Conservation (phyloP, 805 yeast genomes). For the Candida parachauliodes region DNA sequence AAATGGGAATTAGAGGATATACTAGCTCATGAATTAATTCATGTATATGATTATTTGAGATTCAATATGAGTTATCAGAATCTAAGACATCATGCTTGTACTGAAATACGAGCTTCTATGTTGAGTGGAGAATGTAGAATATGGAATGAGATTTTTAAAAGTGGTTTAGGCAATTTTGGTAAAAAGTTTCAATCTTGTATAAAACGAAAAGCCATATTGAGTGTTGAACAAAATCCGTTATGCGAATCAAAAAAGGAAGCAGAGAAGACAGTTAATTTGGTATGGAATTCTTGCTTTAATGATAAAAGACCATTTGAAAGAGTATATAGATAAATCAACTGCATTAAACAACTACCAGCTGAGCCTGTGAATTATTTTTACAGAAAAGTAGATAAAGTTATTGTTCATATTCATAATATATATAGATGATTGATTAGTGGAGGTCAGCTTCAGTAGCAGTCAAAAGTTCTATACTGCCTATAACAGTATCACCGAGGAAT, state of each 20-base stretch:
- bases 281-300: slow-evolving; percentile 88
- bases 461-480: too few species aligned
- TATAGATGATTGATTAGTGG: too few species aligned
- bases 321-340: slow-evolving; percentile 72
- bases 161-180: slow-evolving; percentile 51
- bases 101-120: slow-evolving; percentile 91
- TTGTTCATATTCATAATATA: too few species aligned
- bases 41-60: slow-evolving; percentile 86
- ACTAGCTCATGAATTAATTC: slow-evolving; percentile 87
- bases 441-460: too few species aligned
- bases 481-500: too few species aligned
- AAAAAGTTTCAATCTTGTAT: slow-evolving; percentile 92
- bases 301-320: slow-evolving; percentile 96
- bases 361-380: too few species aligned
- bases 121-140: slow-evolving; percentile 94
- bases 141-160: slow-evolving; percentile 70
- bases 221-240: slow-evolving; percentile 82
- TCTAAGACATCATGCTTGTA: slow-evolving; percentile 91
- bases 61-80: slow-evolving; percentile 85
- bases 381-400: too few species aligned
- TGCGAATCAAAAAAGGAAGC: slow-evolving; percentile 77
- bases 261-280: slow-evolving; percentile 72
- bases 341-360: too few species aligned
- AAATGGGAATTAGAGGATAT: slow-evolving; percentile 88
- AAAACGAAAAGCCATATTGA: slow-evolving; percentile 78